Evolutionary conservation across 129 eudicot genomes (phyloP), one percentile per base, ranked within the genome.

Genomic region (Tagetes patula): DNA sequence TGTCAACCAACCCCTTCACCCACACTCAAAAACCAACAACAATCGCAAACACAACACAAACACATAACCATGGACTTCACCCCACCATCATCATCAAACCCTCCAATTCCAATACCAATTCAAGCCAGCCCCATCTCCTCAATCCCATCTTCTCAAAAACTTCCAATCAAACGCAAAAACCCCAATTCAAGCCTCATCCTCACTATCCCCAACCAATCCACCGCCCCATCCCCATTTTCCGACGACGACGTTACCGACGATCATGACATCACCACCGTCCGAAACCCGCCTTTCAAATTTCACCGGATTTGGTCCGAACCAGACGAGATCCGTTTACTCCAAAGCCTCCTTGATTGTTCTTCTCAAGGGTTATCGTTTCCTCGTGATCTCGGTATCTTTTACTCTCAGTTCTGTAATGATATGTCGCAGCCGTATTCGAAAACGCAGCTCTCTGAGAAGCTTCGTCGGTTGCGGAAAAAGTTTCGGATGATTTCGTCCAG

Each of bases 261-360:
- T 38, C 62, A 65, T 30, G 47, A 49, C 38, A 39, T 2, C 52
- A 39, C 4, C 52, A 61, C 20, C 43, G 42, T 68, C 39, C 59
- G 75, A 11, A 79, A 78, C 11, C 76, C 85, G 14, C 89, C 94
- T 3, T 83, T 77, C 80, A 90, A 90, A 46, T 87, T 85, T 75
- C 94, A 87, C 65, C 85, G 96, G 46, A 78, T 90, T 31, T 90
- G 96, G 94, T 83, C 91, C 58, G 91, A 90, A 48, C 86, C 87
- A 0, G 94, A 90, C 84, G 96, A 90, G 87, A 87, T 90, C 85
- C 84, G 85, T 0, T 82, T 90, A 38, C 84, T 90, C 42, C 96
- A 81, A 45, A 81, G 87, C 27, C 88, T 90, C 20, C 55, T 90
- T 8, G 83, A 84, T 6, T 81, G 77, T 75, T 63, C 85, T 12